These are phyloP conservation scores for Diaporthe eres DNA, from an alignment of 2,329 filamentous ascomycete genomes.

Conservation along the genomic window DNA sequence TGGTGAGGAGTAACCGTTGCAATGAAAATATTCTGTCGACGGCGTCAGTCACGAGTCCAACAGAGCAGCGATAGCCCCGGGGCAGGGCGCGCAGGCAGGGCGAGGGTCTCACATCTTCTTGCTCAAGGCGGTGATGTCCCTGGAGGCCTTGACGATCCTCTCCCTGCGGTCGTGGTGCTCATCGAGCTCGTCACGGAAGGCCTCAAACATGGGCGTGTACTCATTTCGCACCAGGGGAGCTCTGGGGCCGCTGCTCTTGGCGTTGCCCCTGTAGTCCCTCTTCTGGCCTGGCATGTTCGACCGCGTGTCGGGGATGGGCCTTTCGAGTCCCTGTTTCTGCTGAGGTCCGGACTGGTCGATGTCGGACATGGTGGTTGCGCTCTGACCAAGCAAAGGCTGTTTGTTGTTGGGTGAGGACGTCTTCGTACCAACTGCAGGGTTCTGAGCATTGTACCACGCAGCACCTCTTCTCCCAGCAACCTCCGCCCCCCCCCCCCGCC, in stretches of 20 bases:
- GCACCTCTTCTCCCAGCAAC: not conserved
- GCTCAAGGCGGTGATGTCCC: conserved; percentile 92
- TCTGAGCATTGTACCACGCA: not conserved
- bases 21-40: conserved; percentile 81
- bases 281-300: conserved; percentile 62
- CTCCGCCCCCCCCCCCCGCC: not conserved
- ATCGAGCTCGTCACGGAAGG: conserved; percentile 89
- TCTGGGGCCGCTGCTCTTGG: conserved; percentile 53
- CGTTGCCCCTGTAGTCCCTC: conserved; percentile 67
- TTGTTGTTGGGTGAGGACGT: not conserved
- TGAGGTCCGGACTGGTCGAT: not conserved
- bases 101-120: conserved; percentile 87
- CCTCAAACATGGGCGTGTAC: conserved; percentile 84
- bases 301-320: not conserved
- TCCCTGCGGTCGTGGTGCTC: conserved; percentile 95
- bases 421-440: not conserved
- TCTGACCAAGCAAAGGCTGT: not conserved
- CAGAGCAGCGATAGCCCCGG: not conserved
- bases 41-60: conserved; percentile 8
- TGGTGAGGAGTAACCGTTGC: conserved; percentile 72
- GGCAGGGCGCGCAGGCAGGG: no score
- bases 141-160: conserved; percentile 88
- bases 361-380: not conserved
- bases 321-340: not conserved
- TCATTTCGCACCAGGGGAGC: conserved; percentile 54